Evolutionary conservation across 2,329 filamentous ascomycete genomes (phyloP), one percentile per base, ranked within the genome.

Genomic region (Biscogniauxia marginata): DNA sequence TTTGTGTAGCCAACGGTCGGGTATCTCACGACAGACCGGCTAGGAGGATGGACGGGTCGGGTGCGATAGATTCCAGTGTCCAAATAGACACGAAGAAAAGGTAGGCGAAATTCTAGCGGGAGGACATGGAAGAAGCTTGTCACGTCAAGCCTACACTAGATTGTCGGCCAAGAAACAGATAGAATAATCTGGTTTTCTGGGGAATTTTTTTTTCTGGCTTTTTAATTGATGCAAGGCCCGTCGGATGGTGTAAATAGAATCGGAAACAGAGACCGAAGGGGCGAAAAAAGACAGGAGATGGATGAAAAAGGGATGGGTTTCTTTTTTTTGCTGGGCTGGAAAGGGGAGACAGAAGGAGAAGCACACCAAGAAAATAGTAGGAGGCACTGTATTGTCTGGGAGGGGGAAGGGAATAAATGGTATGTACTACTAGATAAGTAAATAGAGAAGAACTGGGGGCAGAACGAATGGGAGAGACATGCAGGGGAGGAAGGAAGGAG

Each of bases 1-100:
- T 54, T 52, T 63, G 49, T 49, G 55, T 57, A 50, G 59, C 62
- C 60, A 54, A 55, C 58, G 56, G 63, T 62, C 63, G 63, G 61
- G 49, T 64, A 63, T 65, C 57, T 65, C 64, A 63, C 67, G 60
- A 65, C 66, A 59, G 59, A 53, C 56, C 57, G 60, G 56, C 47
- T 60, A 59, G 59, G 53, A 57, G 54, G 57, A 60, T 44, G 62
- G 53, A 60, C 54, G 59, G 53, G 60, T 65, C 63, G 62, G 49
- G 46, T 51, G 60, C 56, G 60, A 57, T 56, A 48, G 49, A 49
- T 61, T 67, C 66, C 60, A 59, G 63, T 68, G 69, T 54, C 66
- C 65, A 63, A 61, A 58, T 59, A 60, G 66, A 69, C 67, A 68
- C 65, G 58, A 60, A 64, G 61, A 51, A 59, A 53, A n/a, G 52